Evolutionary conservation across 2,329 filamentous ascomycete genomes (phyloP), one percentile per base, ranked within the genome.

Genomic region (Aspergillus amoenus): DNA sequence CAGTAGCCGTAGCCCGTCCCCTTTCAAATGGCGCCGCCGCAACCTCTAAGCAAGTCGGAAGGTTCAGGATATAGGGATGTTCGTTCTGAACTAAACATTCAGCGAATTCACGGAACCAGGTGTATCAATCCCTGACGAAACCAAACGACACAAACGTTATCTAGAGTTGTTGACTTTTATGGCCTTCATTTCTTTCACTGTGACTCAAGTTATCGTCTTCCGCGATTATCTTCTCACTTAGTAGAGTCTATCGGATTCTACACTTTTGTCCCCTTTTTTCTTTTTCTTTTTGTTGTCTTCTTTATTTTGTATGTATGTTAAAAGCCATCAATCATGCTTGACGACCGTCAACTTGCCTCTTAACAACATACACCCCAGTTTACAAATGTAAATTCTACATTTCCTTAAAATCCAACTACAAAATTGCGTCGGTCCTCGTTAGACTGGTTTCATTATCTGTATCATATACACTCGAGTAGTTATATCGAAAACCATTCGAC

Each of bases 11-110:
- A 43, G 47, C 48, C 48, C 41, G 57, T 61, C 57, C 63, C 66
- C 48, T 64, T 46, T 65, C 39, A 59, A 61, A 58, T 69, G 65
- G 64, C 67, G 65, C 52, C 70, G 66, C 55, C 63, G 59, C 55
- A 62, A 62, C 22, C 17, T 47, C 50, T 65, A 62, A 54, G 61
- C 56, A 60, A 62, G 58, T 43, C 13, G 17, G 17, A 43, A 21
- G 11, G 22, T 18, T 6, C 41, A 52, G 17, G 6, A 11, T 17
- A 11, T 12, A 45, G 24, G 18, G 34, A 17, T 52, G 18, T 5
- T 5, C 13, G 34, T 18, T 34, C 27, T 39, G 32, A 32, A 27
- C 13, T 17, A 17, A 4, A n/a, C 11, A 59, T 57, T 64, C 44
- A 47, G 44, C n/a, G 27, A 34, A 47, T 46, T 17, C 44, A n/a